phyloP scores from a whole-genome alignment of 2,329 filamentous ascomycete species.

The Colletotrichum brevisporum region DNA sequence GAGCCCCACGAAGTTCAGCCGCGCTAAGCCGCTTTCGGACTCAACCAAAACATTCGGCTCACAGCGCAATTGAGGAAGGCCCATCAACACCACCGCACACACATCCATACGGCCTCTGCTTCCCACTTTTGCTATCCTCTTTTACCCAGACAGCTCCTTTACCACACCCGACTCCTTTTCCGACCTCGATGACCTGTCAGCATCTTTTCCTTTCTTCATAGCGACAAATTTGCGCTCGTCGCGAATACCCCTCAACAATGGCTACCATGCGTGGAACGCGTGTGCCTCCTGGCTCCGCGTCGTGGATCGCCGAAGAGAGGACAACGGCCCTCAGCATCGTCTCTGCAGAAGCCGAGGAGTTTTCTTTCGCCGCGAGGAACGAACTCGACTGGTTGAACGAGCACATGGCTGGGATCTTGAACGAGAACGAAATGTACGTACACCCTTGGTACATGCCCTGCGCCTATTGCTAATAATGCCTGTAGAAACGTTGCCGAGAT shows the following conservation, averaged over 20 bases:
- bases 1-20: constrained; percentile 29
- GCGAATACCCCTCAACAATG: constrained; percentile 40
- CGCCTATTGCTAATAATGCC: constrained; percentile 3
- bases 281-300: constrained; percentile 81
- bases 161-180: constrained; percentile 24
- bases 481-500: constrained; percentile 89
- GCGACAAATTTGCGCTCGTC: constrained; percentile 38
- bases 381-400: constrained; percentile 99
- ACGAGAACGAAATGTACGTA: constrained; percentile 86
- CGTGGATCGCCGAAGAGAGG: constrained; percentile 90
- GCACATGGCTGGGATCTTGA: constrained; percentile 96
- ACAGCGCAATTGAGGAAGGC: constrained; percentile 39
- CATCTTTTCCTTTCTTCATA: constrained; percentile 29
- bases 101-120: constrained; percentile 37
- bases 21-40: constrained; percentile 52
- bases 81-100: constrained; percentile 39
- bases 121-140: constrained; percentile 42
- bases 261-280: constrained; percentile 68
- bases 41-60: constrained; percentile 55
- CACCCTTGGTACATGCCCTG: constrained; percentile 36
- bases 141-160: constrained; percentile 26
- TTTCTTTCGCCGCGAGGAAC: constrained; percentile 90
- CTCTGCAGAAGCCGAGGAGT: constrained; percentile 90
- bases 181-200: constrained; percentile 41
- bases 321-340: constrained; percentile 82